Conservation (phyloP, 1,284 basidiomycete genomes). For the Leccinum griseonigrum region DNA sequence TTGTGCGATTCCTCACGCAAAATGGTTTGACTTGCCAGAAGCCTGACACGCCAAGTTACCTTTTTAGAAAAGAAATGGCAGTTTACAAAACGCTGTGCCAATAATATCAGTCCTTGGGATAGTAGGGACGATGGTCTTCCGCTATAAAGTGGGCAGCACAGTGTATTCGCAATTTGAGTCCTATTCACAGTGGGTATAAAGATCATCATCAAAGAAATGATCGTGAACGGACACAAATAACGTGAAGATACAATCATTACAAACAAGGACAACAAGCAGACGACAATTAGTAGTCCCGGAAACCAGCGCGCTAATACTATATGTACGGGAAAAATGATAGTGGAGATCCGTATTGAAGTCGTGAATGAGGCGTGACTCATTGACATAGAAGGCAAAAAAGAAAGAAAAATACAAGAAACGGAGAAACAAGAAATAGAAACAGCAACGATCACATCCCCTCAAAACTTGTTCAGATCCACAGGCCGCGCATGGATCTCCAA, state of each 20-base stretch:
- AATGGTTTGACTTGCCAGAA: not conserved
- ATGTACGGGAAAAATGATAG: not conserved
- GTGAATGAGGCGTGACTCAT: not conserved
- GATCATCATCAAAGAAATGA: not conserved
- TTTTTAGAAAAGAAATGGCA: too few species aligned
- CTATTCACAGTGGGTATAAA: not conserved
- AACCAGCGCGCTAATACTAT: not conserved
- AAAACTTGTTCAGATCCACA: conserved; percentile 38
- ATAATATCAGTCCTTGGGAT: too few species aligned
- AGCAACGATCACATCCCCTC: not conserved
- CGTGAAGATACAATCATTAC: not conserved
- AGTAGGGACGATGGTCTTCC: too few species aligned
- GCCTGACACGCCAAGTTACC: too few species aligned
- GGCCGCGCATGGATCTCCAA: conserved; percentile 52
- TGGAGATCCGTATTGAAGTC: not conserved
- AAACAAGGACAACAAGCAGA: not conserved
- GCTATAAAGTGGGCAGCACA: not conserved
- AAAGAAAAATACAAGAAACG: not conserved
- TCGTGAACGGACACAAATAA: not conserved
- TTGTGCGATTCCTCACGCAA: not conserved
- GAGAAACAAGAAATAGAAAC: not conserved
- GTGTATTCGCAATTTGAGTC: not conserved
- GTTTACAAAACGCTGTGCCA: too few species aligned
- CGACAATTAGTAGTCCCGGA: not conserved
- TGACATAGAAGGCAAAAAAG: not conserved